Evolutionary conservation across 768 basidiomycete species (phyloP), one percentile per base, ranked within the genome.

Genomic region (Panaeolus cyanescens): DNA sequence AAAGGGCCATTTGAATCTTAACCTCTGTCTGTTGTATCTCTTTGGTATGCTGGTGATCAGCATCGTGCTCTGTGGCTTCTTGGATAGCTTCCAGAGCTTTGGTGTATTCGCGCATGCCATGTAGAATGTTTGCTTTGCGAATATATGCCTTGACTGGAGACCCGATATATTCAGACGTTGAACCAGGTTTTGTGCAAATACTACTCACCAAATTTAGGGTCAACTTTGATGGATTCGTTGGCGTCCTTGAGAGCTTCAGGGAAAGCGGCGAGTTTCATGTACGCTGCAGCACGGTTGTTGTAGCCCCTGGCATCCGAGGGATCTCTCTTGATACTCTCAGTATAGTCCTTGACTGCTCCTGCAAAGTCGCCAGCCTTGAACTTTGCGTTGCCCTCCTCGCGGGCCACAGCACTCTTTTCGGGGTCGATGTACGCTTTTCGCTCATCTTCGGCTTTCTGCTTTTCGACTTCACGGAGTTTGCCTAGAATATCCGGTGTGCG

Each of bases 251-350:
- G 83, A 1, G 96, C 97, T 74, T 99, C 97, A 10, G 95, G 92
- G 31, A 99, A 77, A 1, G 97, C 97, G 40, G 85, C 85, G 37
- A 99, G 87, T 79, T 99, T 99, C 77, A 91, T 93, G 79, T 97
- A 98, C 22, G 95, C 96, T 30, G 95, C 91, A n/a, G 97, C 95
- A 54, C 97, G 90, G 79, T 99, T 99, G 75, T 96, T 99, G 80
- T 98, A 99, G 8, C 93, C 95, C 65, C 90, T 84, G 13, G 96
- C 85, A 71, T 99, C 97, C 34, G 76, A 73, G 39, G 97, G 96
- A 69, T 93, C 89, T 55, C 97, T 90, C 79, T 98, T 98, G 83
- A 99, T 97, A 63, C 94, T 91, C 77, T 99, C 97, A 34, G 92
- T 85, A 79, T 99, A 99, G 36, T 84, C 80, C 79, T 93, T 95